Conservation (phyloP, 768 basidiomycete species). For the Trametes coccinea region DNA sequence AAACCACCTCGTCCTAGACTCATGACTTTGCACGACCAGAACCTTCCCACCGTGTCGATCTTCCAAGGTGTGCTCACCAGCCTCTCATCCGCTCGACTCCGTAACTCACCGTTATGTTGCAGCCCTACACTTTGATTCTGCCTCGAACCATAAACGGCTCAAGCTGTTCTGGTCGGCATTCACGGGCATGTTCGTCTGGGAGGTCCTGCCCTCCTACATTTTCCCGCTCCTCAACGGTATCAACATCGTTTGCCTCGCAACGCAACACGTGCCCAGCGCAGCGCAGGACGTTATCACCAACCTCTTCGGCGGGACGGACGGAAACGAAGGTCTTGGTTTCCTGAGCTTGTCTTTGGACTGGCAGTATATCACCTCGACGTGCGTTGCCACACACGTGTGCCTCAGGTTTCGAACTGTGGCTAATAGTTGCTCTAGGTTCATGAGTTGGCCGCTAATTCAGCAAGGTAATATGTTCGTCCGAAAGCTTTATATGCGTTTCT, state of each 20-base stretch:
- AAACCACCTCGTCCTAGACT: no score
- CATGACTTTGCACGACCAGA: constrained; percentile 32
- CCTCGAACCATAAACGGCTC: constrained; percentile 47
- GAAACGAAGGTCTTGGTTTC: constrained; percentile 68
- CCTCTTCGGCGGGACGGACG: constrained; percentile 65
- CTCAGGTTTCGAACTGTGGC: background rate
- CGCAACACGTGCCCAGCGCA: constrained; percentile 45
- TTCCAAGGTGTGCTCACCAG: constrained; percentile 47
- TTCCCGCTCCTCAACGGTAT: constrained; percentile 66
- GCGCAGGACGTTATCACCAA: constrained; percentile 55
- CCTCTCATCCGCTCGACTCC: background rate
- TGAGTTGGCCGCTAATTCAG: constrained; percentile 55
- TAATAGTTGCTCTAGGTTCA: constrained; percentile 29
- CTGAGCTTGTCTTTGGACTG: constrained; percentile 66
- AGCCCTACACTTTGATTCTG: constrained; percentile 52
- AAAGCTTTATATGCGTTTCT: background rate
- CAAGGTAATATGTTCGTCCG: constrained; percentile 43
- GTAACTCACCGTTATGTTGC: constrained; percentile 27
- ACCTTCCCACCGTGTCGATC: constrained; percentile 57
- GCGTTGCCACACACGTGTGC: background rate
- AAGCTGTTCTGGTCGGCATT: constrained; percentile 55
- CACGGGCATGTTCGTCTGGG: constrained; percentile 52
- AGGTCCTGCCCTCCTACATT: constrained; percentile 55
- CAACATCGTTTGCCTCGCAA: constrained; percentile 61
- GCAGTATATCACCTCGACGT: constrained; percentile 58